Base-by-base conservation (phyloP, 1,284 basidiomycete genomes). In the Papiliotrema fonsecae region DNA sequence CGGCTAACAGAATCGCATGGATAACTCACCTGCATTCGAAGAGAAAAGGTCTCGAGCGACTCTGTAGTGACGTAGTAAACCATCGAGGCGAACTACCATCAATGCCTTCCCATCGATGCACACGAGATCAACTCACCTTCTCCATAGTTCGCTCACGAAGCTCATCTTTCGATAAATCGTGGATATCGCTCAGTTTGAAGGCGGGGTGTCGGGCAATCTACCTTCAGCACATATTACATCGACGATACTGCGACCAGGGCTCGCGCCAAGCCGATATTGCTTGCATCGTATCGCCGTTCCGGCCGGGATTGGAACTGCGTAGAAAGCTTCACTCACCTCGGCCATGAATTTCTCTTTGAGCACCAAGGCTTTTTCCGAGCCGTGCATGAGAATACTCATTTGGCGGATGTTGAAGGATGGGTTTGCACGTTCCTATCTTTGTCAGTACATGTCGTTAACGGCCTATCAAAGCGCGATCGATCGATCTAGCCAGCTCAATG, bases 111-210 rank as follows among this genome's bases (percentile, higher is more conserved):
- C 24, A 45, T 46, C 27, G 42, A 41, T 9, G 44, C 42, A 34
- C 37, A 2, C 1, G 32, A 3, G 2, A n/a, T 2, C 7, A 22
- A 30, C 47, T 46, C 25, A 65, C 55, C 58, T 70, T 73, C 54
- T 75, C 73, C 77, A 77, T 77, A 4, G 77, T 77, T 21, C 76
- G 58, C 56, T 77, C 74, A 25, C 79, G 62, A 6, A 81, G 64
- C 60, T 80, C 71, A 45, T 78, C 77, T 64, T 79, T 79, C 34
- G 74, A 70, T 11, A 81, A 62, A 61, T 81, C 79, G 59, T 80
- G 78, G 45, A 80, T 76, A 66, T 80, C 79, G 37, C 69, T 72
- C 25, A 77, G 67, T 59, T 74, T 73, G 72, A 79, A 79, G n/a
- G 75, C 70, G 6, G 77, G 77, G 60, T 78, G 74, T 34, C 78